These are phyloP conservation scores for Apophysomyces elegans DNA, from an alignment of 371 early-diverging fungal genomes.

Conservation along the genomic window DNA sequence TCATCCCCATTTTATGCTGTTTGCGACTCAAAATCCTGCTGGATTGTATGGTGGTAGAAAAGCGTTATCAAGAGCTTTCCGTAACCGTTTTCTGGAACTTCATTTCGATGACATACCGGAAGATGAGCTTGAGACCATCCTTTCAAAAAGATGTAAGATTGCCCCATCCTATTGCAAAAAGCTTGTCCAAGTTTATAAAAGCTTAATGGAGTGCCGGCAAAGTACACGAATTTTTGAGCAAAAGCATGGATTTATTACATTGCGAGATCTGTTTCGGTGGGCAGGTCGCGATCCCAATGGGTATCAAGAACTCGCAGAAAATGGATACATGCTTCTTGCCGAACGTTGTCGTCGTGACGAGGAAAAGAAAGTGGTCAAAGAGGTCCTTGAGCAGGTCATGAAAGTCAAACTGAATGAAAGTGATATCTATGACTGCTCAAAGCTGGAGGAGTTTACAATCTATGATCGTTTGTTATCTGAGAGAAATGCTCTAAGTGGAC, in stretches of 20 bases:
- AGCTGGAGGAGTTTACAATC: slow-evolving; percentile 60
- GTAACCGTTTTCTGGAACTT: slow-evolving; percentile 98
- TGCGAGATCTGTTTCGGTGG: slow-evolving; percentile 99
- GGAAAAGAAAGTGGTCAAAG: slow-evolving; percentile 84
- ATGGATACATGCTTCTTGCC: slow-evolving; percentile 96
- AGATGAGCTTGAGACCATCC: slow-evolving; percentile 86
- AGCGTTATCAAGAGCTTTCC: slow-evolving; percentile 98
- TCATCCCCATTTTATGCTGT: slow-evolving; percentile 98
- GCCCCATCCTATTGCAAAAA: slow-evolving; percentile 91
- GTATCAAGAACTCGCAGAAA: slow-evolving; percentile 84
- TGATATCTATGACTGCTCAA: slow-evolving; percentile 66
- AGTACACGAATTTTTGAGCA: slow-evolving; percentile 92
- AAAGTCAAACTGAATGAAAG: slow-evolving; percentile 70
- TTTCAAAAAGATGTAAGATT: slow-evolving; percentile 83
- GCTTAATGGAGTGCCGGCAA: slow-evolving; percentile 81
- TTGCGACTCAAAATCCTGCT: slow-evolving; percentile 99
- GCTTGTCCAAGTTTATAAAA: slow-evolving; percentile 88
- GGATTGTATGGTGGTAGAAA: slow-evolving; percentile 99
- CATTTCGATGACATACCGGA: slow-evolving; percentile 96
- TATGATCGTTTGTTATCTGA: slow-evolving; percentile 38
- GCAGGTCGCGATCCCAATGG: slow-evolving; percentile 84
- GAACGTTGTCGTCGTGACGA: slow-evolving; percentile 89
- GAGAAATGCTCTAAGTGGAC: slow-evolving; percentile 24
- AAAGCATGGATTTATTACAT: slow-evolving; percentile 91
- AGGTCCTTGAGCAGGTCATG: slow-evolving; percentile 86